Percentiles rank a stretch among this genome's conserved stretches.
Evolutionary conservation across 202 grass and related monocot species (phyloP).

Genomic region (Brachypodium distachyon): DNA sequence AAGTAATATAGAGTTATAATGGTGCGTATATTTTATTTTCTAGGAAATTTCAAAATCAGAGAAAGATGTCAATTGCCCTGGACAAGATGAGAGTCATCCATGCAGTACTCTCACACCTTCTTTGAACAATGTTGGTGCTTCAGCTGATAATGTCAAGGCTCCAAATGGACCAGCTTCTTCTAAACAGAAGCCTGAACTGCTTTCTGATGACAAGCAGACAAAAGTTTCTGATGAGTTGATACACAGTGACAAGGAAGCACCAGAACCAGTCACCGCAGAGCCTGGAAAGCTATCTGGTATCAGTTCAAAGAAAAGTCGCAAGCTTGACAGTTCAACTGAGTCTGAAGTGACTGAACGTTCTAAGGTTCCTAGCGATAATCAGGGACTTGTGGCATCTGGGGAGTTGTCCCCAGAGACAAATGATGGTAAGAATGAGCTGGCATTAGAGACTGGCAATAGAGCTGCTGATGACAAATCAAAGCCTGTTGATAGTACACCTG

Average conservation of each 20-base stretch:
- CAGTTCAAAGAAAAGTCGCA: constrained; percentile 11
- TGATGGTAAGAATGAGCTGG: constrained; percentile 9
- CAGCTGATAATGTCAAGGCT: constrained; percentile 24
- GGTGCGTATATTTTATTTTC: constrained; percentile 9
- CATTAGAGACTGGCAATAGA: constrained; percentile 6
- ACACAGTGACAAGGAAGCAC: constrained; percentile 10
- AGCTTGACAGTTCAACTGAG: constrained; percentile 7
- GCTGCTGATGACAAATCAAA: constrained; percentile 1
- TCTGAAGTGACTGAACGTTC: not conserved
- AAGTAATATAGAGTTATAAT: not conserved
- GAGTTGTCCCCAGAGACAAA: constrained; percentile 25
- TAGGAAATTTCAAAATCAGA: constrained; percentile 38
- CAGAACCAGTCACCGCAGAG: constrained; percentile 7
- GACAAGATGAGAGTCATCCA: constrained; percentile 30
- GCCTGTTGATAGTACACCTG: constrained; percentile 15
- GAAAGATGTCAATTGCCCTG: constrained; percentile 31
- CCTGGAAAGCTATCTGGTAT: constrained; percentile 30
- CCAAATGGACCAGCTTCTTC: constrained; percentile 38
- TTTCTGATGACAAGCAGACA: constrained; percentile 16
- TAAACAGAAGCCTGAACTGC: constrained; percentile 39
- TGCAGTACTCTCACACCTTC: constrained; percentile 15
- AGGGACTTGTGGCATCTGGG: constrained; percentile 3
- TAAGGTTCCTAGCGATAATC: constrained; percentile 18
- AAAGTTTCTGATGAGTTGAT: constrained; percentile 16
- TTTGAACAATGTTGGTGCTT: constrained; percentile 25